Evolutionary conservation across 2,329 filamentous ascomycete species (phyloP).

Genomic region (Harringtonia aguacate): DNA sequence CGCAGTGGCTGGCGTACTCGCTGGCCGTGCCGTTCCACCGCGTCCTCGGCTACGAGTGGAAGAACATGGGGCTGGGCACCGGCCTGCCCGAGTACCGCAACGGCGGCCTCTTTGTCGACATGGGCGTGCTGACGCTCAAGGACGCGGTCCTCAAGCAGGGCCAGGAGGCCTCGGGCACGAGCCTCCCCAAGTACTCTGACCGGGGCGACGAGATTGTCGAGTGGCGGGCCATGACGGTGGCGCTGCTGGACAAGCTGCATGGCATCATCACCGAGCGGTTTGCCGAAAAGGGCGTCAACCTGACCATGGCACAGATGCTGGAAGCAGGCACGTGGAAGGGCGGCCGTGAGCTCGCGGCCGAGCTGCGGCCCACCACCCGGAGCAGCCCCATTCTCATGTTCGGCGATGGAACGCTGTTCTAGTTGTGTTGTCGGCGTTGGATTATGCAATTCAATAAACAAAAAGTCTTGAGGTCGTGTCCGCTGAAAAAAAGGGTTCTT

Average conservation of each 20-base stretch:
- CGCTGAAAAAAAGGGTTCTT: too few relatives aligned
- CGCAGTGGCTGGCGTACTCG: constrained; percentile 90
- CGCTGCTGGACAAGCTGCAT: constrained; percentile 39
- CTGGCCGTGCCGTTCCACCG: constrained; percentile 35
- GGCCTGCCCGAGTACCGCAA: constrained; percentile 89
- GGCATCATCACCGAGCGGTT: constrained; percentile 26
- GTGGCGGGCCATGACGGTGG: constrained; percentile 47
- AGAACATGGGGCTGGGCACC: constrained; percentile 71
- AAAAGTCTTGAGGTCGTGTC: too few relatives aligned
- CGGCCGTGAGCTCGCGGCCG: constrained; percentile 70
- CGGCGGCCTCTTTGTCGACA: constrained; percentile 76
- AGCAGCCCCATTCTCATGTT: constrained; percentile 75
- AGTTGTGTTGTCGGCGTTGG: constrained; percentile 13
- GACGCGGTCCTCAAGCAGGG: too few relatives aligned
- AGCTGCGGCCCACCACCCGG: constrained; percentile 67
- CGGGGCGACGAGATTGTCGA: constrained; percentile 44
- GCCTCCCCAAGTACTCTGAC: constrained; percentile 39
- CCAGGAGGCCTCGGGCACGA: constrained; percentile 24
- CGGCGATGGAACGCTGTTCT: constrained; percentile 75
- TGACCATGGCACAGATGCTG: constrained; percentile 38
- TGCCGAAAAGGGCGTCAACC: constrained; percentile 20
- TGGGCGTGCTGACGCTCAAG: constrained; percentile 65
- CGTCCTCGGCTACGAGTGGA: constrained; percentile 69
- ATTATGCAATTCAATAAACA: background rate
- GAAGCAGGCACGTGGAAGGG: constrained; percentile 50